Conservation (phyloP, 2,329 filamentous ascomycete species). For the Cryphonectria nitschkei region DNA sequence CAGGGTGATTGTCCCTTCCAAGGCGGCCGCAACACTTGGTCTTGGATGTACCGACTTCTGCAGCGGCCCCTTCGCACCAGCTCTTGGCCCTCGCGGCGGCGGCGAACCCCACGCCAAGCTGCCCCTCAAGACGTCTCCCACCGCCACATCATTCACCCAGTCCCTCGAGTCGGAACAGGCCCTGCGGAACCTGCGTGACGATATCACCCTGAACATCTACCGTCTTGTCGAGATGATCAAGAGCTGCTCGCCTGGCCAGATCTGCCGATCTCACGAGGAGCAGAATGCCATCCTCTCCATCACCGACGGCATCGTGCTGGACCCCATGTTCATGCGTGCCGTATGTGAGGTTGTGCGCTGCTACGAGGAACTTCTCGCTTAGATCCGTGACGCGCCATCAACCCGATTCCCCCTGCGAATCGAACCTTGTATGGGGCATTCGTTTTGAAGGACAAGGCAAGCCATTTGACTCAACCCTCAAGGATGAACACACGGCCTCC, state of each 20-base stretch:
- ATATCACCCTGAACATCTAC: slow-evolving; percentile 54
- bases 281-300: slow-evolving; percentile 16
- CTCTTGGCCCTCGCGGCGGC: slow-evolving; percentile 14
- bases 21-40: slow-evolving; percentile 57
- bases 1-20: slow-evolving; percentile 48
- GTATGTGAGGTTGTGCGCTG: slow-evolving; percentile 48
- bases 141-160: slow-evolving; percentile 7
- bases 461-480: background rate
- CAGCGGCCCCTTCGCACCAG: slow-evolving; percentile 27
- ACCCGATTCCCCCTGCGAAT: too few species aligned
- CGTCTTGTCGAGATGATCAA: slow-evolving; percentile 55
- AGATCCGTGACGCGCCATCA: background rate
- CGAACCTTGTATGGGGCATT: too few species aligned
- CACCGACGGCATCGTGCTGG: slow-evolving; percentile 34
- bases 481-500: too few species aligned
- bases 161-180: slow-evolving; percentile 38
- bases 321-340: slow-evolving; percentile 44
- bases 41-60: slow-evolving; percentile 39
- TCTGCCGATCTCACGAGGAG: slow-evolving; percentile 19
- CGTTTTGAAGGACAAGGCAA: too few species aligned
- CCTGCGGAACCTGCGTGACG: slow-evolving; percentile 51
- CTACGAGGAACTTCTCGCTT: slow-evolving; percentile 40
- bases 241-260: slow-evolving; percentile 22
- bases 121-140: slow-evolving; percentile 13
- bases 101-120: slow-evolving; percentile 30